Evolutionary conservation across 805 yeast genomes (phyloP), one percentile per base, ranked within the genome.

Genomic region (Candida alai): DNA sequence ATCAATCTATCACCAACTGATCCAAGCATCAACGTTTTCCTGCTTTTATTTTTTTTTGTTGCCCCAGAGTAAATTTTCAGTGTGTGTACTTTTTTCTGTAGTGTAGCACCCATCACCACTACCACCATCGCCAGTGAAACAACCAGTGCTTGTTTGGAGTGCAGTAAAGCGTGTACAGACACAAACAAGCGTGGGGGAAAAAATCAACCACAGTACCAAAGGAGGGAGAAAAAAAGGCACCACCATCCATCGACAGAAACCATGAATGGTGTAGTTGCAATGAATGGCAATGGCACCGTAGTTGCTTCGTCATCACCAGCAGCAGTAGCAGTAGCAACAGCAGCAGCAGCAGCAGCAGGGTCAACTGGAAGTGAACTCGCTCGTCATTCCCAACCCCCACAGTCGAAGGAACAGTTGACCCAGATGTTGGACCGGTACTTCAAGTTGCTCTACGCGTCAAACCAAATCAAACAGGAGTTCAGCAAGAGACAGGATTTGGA

Each of bases 341-440:
- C 22, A 9, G 9, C 24, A 15, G 10, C 16, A 5, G 16, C 27
- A 15, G n/a, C 10, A 5, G 10, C 7, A 4, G 16, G 28, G 20
- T 19, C 21, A n/a, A 26, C 6, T 8, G 17, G 8, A 19, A 28
- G 14, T 11, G 24, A 21, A n/a, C 24, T n/a, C 24, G 11, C n/a
- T n/a, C n/a, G n/a, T 24, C 18, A 18, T 9, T 19, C 13, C n/a
- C 35, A 34, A 13, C 46, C 42, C 25, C 65, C 65, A 5, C 40
- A 41, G 21, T 38, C 58, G 5, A 55, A 48, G 39, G 47, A 48
- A 24, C 55, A 60, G 19, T 48, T 61, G 26, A 44, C 37, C 29
- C 50, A 42, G 15, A 36, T 61, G 10, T 45, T 61, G 20, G 46
- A 45, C n/a, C 51, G 51, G 19, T 61, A 60, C 45, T 48, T 50